Percentiles rank a stretch among this genome's conserved stretches.
phyloP scores from a whole-genome alignment of 805 yeast genomes.

The Kluyveromyces wickerhamii region DNA sequence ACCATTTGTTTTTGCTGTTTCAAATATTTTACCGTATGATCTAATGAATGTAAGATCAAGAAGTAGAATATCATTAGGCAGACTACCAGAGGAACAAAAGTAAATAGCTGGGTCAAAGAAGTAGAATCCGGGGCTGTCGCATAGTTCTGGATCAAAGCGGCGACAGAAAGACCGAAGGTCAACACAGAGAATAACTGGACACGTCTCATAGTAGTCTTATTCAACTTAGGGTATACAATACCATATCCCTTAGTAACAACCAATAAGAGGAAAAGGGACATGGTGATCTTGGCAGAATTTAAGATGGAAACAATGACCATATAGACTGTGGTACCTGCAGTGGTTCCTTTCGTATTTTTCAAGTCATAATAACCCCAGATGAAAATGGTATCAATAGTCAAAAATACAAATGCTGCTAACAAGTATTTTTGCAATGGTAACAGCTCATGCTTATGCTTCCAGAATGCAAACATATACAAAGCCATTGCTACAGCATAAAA shows the following conservation, averaged over 20 bases:
- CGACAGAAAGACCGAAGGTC: slow-evolving; percentile 47
- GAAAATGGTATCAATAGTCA: slow-evolving; percentile 76
- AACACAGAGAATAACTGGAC: slow-evolving; percentile 51
- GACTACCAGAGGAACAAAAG: slow-evolving; percentile 63
- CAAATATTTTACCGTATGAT: slow-evolving; percentile 63
- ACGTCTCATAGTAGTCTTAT: slow-evolving; percentile 63
- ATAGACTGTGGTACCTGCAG: slow-evolving; percentile 58
- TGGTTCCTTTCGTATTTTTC: slow-evolving; percentile 53
- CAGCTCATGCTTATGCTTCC: slow-evolving; percentile 77
- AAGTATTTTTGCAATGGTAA: slow-evolving; percentile 86
- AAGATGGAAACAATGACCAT: slow-evolving; percentile 70
- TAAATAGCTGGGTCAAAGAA: slow-evolving; percentile 43
- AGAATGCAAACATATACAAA: slow-evolving; percentile 78
- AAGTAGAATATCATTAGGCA: slow-evolving; percentile 68
- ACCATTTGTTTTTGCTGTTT: slow-evolving; percentile 85
- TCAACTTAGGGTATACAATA: slow-evolving; percentile 80
- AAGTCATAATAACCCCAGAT: slow-evolving; percentile 90
- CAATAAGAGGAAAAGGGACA: slow-evolving; percentile 78
- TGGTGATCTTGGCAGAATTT: slow-evolving; percentile 74
- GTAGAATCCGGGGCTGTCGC: slow-evolving; percentile 43
- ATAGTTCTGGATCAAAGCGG: slow-evolving; percentile 49
- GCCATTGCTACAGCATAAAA: slow-evolving; percentile 75
- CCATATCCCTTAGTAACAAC: slow-evolving; percentile 92
- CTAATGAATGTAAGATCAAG: slow-evolving; percentile 62
- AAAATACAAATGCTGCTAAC: slow-evolving; percentile 73